These are phyloP conservation scores for Zymoseptoria ardabiliae DNA, from an alignment of 2,329 filamentous ascomycete genomes.

Conservation along the genomic window DNA sequence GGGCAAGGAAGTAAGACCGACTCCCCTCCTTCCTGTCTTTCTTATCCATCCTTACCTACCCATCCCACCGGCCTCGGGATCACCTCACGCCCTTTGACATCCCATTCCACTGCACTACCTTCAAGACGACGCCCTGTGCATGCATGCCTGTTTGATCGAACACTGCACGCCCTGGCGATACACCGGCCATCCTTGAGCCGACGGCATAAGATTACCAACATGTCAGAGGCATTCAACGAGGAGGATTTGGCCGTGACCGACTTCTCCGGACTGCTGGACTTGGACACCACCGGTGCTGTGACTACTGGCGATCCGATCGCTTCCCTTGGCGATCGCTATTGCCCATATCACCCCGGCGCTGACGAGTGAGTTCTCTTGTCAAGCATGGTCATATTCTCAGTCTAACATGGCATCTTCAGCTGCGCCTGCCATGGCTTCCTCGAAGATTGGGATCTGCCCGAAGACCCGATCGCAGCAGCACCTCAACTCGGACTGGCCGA, in stretches of 20 bases:
- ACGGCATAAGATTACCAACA: slow-evolving; percentile 6
- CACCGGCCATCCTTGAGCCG: slow-evolving; percentile 1
- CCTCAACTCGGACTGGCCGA: slow-evolving; percentile 12
- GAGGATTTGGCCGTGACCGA: slow-evolving; percentile 8
- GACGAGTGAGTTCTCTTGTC: slow-evolving; percentile 9
- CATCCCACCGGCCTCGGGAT: not conserved
- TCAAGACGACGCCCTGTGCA: not conserved
- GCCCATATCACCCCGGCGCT: slow-evolving; percentile 12
- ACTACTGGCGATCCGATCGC: slow-evolving; percentile 4
- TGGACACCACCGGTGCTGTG: slow-evolving; percentile 3
- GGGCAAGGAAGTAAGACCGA: too few relatives aligned
- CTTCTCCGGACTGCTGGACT: slow-evolving; percentile 9
- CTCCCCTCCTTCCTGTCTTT: not conserved
- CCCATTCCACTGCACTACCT: not conserved
- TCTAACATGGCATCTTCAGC: not conserved
- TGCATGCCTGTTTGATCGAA: not conserved
- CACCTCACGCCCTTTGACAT: slow-evolving; percentile 7
- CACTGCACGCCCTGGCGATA: not conserved
- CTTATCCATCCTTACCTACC: slow-evolving; percentile 1
- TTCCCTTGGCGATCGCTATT: slow-evolving; percentile 3
- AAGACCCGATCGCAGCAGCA: not conserved
- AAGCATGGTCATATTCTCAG: not conserved
- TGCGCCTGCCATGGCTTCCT: slow-evolving; percentile 15
- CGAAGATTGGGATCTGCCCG: slow-evolving; percentile 13
- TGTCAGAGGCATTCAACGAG: slow-evolving; percentile 10